Percentiles rank a stretch among this genome's conserved stretches.
These are phyloP conservation scores for Madurella mycetomatis DNA, from an alignment of 2,329 filamentous ascomycete species.

Conservation along the genomic window DNA sequence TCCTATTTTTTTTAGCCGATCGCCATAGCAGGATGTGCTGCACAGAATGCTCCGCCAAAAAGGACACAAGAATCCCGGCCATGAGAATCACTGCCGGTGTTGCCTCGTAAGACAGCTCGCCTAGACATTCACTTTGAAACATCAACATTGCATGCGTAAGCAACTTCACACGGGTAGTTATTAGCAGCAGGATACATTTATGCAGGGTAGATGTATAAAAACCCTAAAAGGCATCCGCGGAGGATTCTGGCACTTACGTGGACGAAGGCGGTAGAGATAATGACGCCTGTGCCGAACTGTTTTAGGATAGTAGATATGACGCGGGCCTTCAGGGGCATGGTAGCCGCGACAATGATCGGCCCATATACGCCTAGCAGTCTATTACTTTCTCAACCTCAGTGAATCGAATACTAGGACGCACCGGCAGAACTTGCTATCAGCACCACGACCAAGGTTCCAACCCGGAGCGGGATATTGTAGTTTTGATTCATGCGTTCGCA, in stretches of 20 bases:
- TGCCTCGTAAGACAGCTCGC: slow-evolving; percentile 61
- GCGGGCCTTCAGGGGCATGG: slow-evolving; percentile 46
- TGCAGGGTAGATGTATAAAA: background rate
- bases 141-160: slow-evolving; percentile 69
- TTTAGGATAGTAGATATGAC: slow-evolving; percentile 60
- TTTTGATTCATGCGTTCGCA: slow-evolving; percentile 47
- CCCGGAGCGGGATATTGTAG: slow-evolving; percentile 64
- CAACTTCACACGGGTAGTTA: slow-evolving; percentile 43
- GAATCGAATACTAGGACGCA: background rate
- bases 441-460: slow-evolving; percentile 69
- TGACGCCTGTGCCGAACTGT: slow-evolving; percentile 69
- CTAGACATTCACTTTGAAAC: slow-evolving; percentile 67
- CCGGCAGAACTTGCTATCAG: slow-evolving; percentile 59
- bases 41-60: slow-evolving; percentile 64
- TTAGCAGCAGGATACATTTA: background rate
- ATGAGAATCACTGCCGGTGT: slow-evolving; percentile 68
- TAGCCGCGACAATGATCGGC: slow-evolving; percentile 59
- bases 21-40: slow-evolving; percentile 49
- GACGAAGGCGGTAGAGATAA: slow-evolving; percentile 67
- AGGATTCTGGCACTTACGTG: slow-evolving; percentile 41
- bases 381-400: background rate
- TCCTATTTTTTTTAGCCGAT: background rate
- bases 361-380: slow-evolving; percentile 51
- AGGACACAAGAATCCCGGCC: slow-evolving; percentile 69
- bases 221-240: slow-evolving; percentile 21